phyloP scores from a whole-genome alignment of 768 basidiomycete species.

The Rhodosporidiobolus sp. region DNA sequence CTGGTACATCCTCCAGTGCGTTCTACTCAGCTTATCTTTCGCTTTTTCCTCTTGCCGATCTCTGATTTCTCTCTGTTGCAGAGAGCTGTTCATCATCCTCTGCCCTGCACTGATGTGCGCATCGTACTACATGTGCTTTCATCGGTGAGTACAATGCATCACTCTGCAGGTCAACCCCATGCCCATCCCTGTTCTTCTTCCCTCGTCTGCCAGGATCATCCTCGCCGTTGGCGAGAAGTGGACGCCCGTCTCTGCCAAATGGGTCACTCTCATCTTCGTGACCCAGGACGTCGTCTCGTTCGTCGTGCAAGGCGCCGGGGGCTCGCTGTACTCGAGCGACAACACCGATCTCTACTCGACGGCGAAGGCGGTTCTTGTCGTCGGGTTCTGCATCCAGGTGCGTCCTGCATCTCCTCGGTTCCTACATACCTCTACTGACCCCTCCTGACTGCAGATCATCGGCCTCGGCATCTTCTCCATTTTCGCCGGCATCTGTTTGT shows the following conservation, averaged over 20 bases:
- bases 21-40: no score
- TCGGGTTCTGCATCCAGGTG: constrained; percentile 29
- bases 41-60: no score
- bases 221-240: constrained; percentile 29
- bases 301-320: constrained; percentile 35
- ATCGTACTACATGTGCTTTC: constrained; percentile 28
- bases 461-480: constrained; percentile 31
- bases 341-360: constrained; percentile 21
- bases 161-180: background rate
- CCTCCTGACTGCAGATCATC: constrained; percentile 9
- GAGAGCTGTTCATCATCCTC: constrained; percentile 34
- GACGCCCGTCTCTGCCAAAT: constrained; percentile 17
- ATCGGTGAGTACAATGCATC: background rate
- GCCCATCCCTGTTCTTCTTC: background rate
- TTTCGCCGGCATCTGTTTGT: constrained; percentile 28
- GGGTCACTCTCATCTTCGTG: constrained; percentile 34
- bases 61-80: background rate
- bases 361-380: constrained; percentile 35
- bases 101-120: constrained; percentile 31
- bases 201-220: constrained; percentile 6
- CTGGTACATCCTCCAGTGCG: constrained; percentile 17
- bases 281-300: constrained; percentile 30
- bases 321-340: constrained; percentile 33
- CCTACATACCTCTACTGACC: no score
- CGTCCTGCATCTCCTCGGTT: no score